Conservation (phyloP, 1,139 yeast genomes). For the Pichia kudriavzevii region DNA sequence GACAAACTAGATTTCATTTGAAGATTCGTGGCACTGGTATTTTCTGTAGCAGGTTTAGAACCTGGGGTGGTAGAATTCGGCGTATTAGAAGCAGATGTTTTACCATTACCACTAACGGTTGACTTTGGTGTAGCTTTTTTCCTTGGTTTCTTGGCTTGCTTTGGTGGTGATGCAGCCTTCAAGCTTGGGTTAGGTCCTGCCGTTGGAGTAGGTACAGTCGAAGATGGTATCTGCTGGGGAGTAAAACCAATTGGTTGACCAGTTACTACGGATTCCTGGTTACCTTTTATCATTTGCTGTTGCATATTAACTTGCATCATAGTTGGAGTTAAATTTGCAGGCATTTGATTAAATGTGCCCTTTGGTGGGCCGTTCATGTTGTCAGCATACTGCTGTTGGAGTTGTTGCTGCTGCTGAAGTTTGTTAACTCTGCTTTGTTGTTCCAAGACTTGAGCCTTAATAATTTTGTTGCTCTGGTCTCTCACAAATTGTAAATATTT, state of each 20-base stretch:
- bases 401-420: slow-evolving; percentile 8
- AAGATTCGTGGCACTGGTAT: no score
- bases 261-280: no score
- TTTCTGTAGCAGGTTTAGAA: slow-evolving; percentile 1
- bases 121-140: slow-evolving; percentile 6
- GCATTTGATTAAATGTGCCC: slow-evolving; percentile 10
- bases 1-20: no score
- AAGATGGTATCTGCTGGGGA: not conserved
- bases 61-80: slow-evolving; percentile 9
- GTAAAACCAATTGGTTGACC: not conserved
- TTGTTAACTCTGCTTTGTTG: slow-evolving; percentile 8
- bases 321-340: no score
- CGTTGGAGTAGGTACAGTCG: not conserved
- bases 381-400: slow-evolving; percentile 22
- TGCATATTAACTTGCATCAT: not conserved
- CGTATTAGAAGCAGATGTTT: not conserved
- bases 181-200: not conserved
- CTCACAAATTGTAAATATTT: slow-evolving; percentile 69
- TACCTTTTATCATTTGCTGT: not conserved
- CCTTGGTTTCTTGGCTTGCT: slow-evolving; percentile 11
- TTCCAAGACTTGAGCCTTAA: slow-evolving; percentile 30
- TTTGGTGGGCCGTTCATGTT: slow-evolving; percentile 17
- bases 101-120: not conserved
- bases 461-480: slow-evolving; percentile 33
- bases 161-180: not conserved